Evolutionary conservation across 2,329 filamentous ascomycete genomes (phyloP).

Genomic region (Microsporum ferrugineum): DNA sequence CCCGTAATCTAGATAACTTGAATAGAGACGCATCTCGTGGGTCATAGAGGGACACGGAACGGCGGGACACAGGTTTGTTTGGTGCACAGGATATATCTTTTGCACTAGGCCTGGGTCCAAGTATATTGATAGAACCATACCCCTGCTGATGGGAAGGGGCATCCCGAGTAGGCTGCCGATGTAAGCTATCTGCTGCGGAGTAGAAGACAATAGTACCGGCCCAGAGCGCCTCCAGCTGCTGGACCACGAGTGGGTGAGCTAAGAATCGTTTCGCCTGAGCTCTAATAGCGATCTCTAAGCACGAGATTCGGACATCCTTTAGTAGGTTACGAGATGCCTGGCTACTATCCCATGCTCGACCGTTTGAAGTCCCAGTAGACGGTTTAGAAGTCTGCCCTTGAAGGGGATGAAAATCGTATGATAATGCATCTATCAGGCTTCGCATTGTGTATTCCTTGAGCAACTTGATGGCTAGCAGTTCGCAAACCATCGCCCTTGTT

Average conservation of each 20-base stretch:
- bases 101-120: not conserved
- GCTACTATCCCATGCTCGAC: conserved; percentile 24
- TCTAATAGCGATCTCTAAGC: conserved; percentile 83
- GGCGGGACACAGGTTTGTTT: conserved; percentile 32
- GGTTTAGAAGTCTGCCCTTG: conserved; percentile 57
- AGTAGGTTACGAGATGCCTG: conserved; percentile 38
- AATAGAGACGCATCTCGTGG: conserved; percentile 80
- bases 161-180: conserved; percentile 46
- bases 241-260: conserved; percentile 80
- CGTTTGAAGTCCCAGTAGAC: conserved; percentile 26
- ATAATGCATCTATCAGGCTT: conserved; percentile 85
- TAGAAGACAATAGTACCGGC: conserved; percentile 92
- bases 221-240: conserved; percentile 96
- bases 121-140: conserved; percentile 17
- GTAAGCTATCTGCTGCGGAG: conserved; percentile 72
- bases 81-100: conserved; percentile 11
- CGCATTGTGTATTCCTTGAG: conserved; percentile 80
- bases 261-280: conserved; percentile 88
- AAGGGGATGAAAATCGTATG: conserved; percentile 88
- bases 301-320: conserved; percentile 67
- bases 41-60: conserved; percentile 79
- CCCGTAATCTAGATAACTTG: conserved; percentile 79
- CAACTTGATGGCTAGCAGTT: conserved; percentile 78
- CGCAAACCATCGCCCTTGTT: conserved; percentile 78
- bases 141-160: conserved; percentile 14